phyloP scores from a whole-genome alignment of 768 basidiomycete species.

The Amanita pseudoporphyria region DNA sequence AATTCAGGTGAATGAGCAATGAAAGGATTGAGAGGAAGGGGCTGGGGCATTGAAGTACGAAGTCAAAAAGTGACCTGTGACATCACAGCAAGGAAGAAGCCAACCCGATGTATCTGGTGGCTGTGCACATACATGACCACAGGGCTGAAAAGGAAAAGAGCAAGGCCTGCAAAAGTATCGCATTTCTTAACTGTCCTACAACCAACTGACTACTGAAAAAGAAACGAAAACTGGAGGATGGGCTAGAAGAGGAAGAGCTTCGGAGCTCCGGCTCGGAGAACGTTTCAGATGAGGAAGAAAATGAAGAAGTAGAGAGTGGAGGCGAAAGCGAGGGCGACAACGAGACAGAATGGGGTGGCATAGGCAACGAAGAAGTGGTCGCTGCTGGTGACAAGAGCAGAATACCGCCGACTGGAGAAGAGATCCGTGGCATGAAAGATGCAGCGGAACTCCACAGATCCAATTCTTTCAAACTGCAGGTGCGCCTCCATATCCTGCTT shows the following conservation, averaged over 20 bases:
- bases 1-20: too few relatives aligned
- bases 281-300: constrained; percentile 4
- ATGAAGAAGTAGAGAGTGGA: not conserved
- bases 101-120: constrained; percentile 4
- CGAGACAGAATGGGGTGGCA: constrained; percentile 13
- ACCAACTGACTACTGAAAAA: constrained; percentile 2
- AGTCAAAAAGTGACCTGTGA: too few relatives aligned
- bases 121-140: constrained; percentile 14
- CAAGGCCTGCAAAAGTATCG: constrained; percentile 13
- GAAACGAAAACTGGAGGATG: constrained; percentile 6
- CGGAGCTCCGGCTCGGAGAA: not conserved
- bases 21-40: too few relatives aligned
- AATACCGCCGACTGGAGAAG: constrained; percentile 58
- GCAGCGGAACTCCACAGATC: constrained; percentile 69
- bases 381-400: constrained; percentile 19
- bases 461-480: constrained; percentile 79
- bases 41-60: too few relatives aligned
- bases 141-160: constrained; percentile 19
- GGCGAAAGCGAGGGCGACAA: not conserved
- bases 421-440: constrained; percentile 64
- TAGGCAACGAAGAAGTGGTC: constrained; percentile 5
- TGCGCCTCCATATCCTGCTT: constrained; percentile 15
- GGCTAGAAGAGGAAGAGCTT: not conserved
- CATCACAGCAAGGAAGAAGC: too few relatives aligned
- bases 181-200: not conserved